Base-by-base conservation (phyloP, 768 basidiomycete genomes). In the Suillus spraguei region DNA sequence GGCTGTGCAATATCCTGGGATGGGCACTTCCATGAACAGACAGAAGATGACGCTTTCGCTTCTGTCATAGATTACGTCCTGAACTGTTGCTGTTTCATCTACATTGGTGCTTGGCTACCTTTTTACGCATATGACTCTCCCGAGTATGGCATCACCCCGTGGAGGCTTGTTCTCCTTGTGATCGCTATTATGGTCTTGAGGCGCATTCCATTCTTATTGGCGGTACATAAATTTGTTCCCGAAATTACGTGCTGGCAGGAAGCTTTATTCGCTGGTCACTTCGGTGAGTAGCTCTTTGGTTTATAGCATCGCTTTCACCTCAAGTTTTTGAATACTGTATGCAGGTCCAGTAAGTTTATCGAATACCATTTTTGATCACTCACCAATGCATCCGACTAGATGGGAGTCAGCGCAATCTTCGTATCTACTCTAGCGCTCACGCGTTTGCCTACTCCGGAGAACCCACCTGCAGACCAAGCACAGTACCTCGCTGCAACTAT, bases 1-100 rank as follows among this genome's bases (percentile, higher is more conserved):
- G 96, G 96, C 2, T 87, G 83, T 59, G 93, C 96, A 1, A 90
- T 98, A 66, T 93, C 93, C 7, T 96, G 93, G 94, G 95, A 97
- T 74, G 92, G 87, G 3, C 82, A 92, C 67, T 92, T 92, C 77
- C 89, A 91, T 68, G 76, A 77, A 22, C 88, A 93, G 63, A 93
- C 86, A 0, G 90, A 96, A 76, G 87, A 91, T 66, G 92, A 94
- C 62, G 81, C 86, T 11, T 98, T 99, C 72, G 89, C 93, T 2
- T 89, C 93, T 36, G 91, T 97, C 41, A 88, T 99, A 65, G 93
- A 98, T 74, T 85, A 97, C 65, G 81, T 97, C 22, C 80, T 93
- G 61, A 93, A 92, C 68, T 90, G 90, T 65, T 87, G 79, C 1
- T 90, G 90, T 75, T 94, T 94, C 75, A 81, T 94, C 32, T 93